phyloP scores from a whole-genome alignment of 352 stramenopile species.

The Pythium volutum region DNA sequence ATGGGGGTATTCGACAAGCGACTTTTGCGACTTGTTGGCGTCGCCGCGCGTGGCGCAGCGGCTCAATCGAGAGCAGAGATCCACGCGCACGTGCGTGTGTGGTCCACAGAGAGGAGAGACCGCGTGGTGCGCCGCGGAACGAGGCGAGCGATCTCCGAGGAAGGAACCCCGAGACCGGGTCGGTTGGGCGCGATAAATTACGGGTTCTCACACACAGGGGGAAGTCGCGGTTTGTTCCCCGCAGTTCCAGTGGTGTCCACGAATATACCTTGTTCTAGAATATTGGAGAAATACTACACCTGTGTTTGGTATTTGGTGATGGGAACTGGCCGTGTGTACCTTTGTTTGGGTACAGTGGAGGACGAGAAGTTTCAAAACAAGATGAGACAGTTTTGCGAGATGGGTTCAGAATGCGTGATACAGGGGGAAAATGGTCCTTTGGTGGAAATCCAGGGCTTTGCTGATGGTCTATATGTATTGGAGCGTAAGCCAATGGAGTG shows the following conservation, averaged over 20 bases:
- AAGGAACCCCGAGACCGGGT: not conserved
- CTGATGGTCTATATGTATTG: not conserved
- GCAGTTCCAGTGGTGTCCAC: constrained; percentile 17
- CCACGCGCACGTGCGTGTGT: not conserved
- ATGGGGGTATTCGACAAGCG: not conserved
- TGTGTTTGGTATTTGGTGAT: constrained; percentile 2
- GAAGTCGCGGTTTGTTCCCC: constrained; percentile 6
- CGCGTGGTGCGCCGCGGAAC: not conserved
- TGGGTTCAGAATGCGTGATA: constrained; percentile 9
- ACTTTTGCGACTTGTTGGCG: not conserved
- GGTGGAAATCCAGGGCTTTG: not conserved
- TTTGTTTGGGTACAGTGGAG: constrained; percentile 7
- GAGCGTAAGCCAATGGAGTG: not conserved
- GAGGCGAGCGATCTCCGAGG: not conserved
- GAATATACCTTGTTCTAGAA: constrained; percentile 25
- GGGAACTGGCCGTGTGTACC: constrained; percentile 12
- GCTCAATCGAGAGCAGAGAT: not conserved
- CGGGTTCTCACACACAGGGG: not conserved
- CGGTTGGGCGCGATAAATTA: not conserved
- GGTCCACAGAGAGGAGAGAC: not conserved
- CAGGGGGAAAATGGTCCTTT: no score
- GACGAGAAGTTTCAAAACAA: constrained; percentile 1
- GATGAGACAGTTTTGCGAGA: not conserved
- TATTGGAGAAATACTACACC: not conserved
- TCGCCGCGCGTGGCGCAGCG: not conserved